These are phyloP conservation scores for Decorospora gaudefroyi DNA, from an alignment of 2,329 filamentous ascomycete genomes.

Conservation along the genomic window DNA sequence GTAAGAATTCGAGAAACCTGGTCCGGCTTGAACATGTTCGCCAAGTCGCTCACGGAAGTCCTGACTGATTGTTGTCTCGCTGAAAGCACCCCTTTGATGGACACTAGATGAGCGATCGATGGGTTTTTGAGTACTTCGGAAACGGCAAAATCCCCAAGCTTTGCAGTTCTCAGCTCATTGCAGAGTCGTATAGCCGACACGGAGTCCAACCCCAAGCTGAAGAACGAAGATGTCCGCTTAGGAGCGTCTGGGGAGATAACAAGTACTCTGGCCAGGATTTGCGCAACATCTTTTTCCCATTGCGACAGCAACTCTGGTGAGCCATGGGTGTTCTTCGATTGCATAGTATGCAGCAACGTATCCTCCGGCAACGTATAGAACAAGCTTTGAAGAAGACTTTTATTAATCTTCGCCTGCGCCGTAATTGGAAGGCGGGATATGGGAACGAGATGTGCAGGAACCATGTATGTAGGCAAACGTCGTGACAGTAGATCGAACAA, in stretches of 20 bases:
- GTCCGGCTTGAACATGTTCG: conserved; percentile 19
- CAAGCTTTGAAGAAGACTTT: conserved; percentile 54
- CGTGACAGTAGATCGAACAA: conserved; percentile 62
- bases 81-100: background rate
- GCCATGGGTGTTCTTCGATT: conserved; percentile 37
- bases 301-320: conserved; percentile 56
- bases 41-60: background rate
- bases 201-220: conserved; percentile 80
- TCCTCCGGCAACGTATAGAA: conserved; percentile 56
- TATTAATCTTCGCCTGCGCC: conserved; percentile 74
- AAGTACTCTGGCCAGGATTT: conserved; percentile 59
- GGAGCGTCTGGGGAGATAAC: conserved; percentile 55
- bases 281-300: conserved; percentile 61
- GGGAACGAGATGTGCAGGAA: conserved; percentile 74
- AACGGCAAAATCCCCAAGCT: conserved; percentile 62
- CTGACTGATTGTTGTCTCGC: background rate
- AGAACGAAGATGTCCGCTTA: conserved; percentile 70
- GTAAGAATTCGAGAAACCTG: conserved; percentile 23
- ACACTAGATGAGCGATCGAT: conserved; percentile 65
- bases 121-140: conserved; percentile 71
- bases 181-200: conserved; percentile 76
- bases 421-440: conserved; percentile 72
- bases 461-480: conserved; percentile 73
- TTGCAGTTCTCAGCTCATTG: conserved; percentile 56
- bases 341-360: conserved; percentile 52